Conservation (phyloP, 2,329 filamentous ascomycete species). For the Hymenoscyphus scutula region DNA sequence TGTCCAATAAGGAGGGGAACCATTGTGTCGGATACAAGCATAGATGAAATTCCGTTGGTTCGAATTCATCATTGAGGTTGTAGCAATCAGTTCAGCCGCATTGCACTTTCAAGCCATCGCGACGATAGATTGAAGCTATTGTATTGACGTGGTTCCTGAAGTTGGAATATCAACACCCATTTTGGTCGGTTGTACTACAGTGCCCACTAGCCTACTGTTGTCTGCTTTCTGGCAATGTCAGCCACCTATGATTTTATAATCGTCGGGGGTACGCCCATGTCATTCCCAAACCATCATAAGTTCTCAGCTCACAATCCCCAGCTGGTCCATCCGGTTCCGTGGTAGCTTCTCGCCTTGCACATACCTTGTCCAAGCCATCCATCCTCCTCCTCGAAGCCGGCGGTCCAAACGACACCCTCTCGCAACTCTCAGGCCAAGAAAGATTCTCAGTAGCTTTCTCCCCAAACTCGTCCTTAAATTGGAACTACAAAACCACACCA, state of each 20-base stretch:
- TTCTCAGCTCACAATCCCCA: background rate
- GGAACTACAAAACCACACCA: constrained; percentile 31
- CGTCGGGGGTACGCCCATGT: constrained; percentile 1
- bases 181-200: background rate
- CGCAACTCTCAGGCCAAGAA: constrained; percentile 51
- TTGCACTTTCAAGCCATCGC: background rate
- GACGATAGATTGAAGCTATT: background rate
- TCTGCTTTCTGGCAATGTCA: background rate
- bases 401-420: constrained; percentile 44
- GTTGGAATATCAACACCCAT: background rate
- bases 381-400: constrained; percentile 12
- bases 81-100: background rate
- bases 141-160: background rate
- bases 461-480: constrained; percentile 31
- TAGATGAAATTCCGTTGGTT: background rate
- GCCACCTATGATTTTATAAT: constrained; percentile 9
- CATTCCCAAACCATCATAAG: background rate
- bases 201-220: background rate
- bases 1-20: background rate
- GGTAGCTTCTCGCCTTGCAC: constrained; percentile 4
- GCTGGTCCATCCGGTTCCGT: constrained; percentile 10
- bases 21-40: background rate
- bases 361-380: background rate
- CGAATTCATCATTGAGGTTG: background rate
- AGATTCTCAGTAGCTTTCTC: constrained; percentile 49